Conservation (phyloP, 1,284 basidiomycete genomes). For the Melampsora larici-populina region DNA sequence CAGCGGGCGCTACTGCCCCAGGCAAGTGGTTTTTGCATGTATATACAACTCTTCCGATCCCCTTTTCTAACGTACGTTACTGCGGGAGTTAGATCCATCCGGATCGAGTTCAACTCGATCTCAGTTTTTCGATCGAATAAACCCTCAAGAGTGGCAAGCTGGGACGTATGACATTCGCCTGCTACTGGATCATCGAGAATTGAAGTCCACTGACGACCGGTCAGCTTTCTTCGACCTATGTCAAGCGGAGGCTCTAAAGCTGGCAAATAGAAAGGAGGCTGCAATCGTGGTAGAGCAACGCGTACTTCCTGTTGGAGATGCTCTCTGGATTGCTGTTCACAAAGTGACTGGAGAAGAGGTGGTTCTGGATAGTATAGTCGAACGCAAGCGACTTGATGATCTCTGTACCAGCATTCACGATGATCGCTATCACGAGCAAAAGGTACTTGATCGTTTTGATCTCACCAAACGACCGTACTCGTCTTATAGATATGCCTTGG, state of each 20-base stretch:
- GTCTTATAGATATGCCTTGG: neutral
- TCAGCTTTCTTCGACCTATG: slow-evolving; percentile 54
- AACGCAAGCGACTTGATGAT: slow-evolving; percentile 62
- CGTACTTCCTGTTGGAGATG: slow-evolving; percentile 60
- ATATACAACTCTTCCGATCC: neutral
- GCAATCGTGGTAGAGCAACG: slow-evolving; percentile 58
- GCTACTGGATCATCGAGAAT: slow-evolving; percentile 60
- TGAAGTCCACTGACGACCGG: slow-evolving; percentile 52
- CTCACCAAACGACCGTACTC: slow-evolving; percentile 48
- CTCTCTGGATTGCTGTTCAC: slow-evolving; percentile 60
- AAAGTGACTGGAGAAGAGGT: slow-evolving; percentile 50
- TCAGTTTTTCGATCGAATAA: slow-evolving; percentile 49
- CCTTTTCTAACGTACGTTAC: slow-evolving; percentile 33
- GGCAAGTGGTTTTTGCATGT: neutral
- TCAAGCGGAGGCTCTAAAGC: slow-evolving; percentile 47
- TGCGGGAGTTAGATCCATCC: neutral
- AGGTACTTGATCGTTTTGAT: slow-evolving; percentile 50
- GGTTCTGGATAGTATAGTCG: slow-evolving; percentile 60
- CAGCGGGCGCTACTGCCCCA: neutral
- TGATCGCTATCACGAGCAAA: slow-evolving; percentile 61
- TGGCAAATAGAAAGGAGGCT: slow-evolving; percentile 45
- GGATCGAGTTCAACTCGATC: slow-evolving; percentile 43
- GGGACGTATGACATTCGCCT: slow-evolving; percentile 60
- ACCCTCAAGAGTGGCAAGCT: slow-evolving; percentile 56
- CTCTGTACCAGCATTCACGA: slow-evolving; percentile 59